Percentiles rank a stretch among this genome's conserved stretches.
Conservation (phyloP, 441 rosid genomes). For the Syzygium syzygioides region DNA sequence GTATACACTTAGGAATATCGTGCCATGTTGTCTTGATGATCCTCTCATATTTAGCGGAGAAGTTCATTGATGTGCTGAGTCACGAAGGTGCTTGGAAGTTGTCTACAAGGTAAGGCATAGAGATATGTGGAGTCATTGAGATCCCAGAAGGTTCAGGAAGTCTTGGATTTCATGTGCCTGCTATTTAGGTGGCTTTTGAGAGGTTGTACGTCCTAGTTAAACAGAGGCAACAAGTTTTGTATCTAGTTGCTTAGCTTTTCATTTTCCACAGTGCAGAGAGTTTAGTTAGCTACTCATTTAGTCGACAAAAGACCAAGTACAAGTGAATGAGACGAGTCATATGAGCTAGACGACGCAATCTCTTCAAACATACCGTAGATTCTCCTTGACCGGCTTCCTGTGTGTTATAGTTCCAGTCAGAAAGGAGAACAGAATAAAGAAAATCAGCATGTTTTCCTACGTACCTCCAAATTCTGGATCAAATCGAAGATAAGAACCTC, state of each 20-base stretch:
- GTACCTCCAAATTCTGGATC: constrained; percentile 72
- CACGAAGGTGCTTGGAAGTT: not conserved
- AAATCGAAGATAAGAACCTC: constrained; percentile 72
- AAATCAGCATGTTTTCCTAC: not conserved
- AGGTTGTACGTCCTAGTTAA: not conserved
- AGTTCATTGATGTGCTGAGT: not conserved
- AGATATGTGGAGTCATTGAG: not conserved
- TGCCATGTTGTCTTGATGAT: not conserved
- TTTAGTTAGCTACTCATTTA: not conserved
- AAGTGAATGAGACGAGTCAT: constrained; percentile 18
- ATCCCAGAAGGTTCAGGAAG: not conserved
- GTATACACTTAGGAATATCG: not conserved
- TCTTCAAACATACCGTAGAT: constrained; percentile 61
- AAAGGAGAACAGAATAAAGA: constrained; percentile 5
- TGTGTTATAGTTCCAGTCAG: not conserved
- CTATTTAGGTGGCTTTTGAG: not conserved
- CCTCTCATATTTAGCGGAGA: not conserved
- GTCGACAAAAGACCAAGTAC: not conserved
- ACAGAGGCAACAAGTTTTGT: not conserved
- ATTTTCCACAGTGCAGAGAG: not conserved
- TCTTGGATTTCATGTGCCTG: not conserved
- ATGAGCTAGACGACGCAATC: constrained; percentile 73
- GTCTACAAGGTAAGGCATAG: not conserved
- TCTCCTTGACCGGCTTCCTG: constrained; percentile 84
- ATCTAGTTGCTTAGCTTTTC: not conserved